phyloP scores from a whole-genome alignment of 75 land plant genomes.

The Azolla pinnata region DNA sequence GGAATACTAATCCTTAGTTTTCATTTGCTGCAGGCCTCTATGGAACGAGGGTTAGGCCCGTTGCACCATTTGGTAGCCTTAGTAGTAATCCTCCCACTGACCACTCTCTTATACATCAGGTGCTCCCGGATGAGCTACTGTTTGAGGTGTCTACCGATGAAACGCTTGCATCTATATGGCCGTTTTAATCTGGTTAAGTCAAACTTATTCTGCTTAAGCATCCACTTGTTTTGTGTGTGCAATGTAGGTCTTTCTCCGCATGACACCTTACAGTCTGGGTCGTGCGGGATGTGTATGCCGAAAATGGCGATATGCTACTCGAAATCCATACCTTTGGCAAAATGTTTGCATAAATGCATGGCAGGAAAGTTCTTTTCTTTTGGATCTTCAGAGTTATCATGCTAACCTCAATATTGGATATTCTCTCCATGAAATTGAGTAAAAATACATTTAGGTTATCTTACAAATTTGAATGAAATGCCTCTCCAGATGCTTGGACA shows the following conservation, averaged over 20 bases:
- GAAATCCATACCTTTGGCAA: slow-evolving; percentile 81
- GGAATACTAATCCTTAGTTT: too few relatives aligned
- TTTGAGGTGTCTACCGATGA: slow-evolving; percentile 43
- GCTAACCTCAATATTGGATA: too few relatives aligned
- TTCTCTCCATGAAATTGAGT: not conserved
- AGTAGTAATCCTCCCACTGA: slow-evolving; percentile 48
- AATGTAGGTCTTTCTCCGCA: slow-evolving; percentile 55
- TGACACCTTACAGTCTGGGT: slow-evolving; percentile 72
- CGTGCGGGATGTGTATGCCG: slow-evolving; percentile 92
- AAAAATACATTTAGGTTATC: not conserved
- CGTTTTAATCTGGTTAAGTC: not conserved
- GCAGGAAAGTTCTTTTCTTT: slow-evolving; percentile 47
- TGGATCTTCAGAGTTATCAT: too few relatives aligned
- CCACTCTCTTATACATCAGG: slow-evolving; percentile 59
- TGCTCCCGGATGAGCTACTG: slow-evolving; percentile 76
- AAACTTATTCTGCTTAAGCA: too few relatives aligned
- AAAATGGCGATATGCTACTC: slow-evolving; percentile 82
- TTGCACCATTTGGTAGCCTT: slow-evolving; percentile 66
- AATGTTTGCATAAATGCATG: slow-evolving; percentile 87
- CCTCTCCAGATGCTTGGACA: slow-evolving; percentile 47
- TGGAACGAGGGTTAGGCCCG: slow-evolving; percentile 69
- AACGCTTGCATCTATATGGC: not conserved
- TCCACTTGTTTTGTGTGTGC: not conserved
- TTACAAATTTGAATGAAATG: not conserved
- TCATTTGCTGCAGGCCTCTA: slow-evolving; percentile 91